Base-by-base conservation (phyloP, 352 stramenopile genomes). In the Pythium volutum region DNA sequence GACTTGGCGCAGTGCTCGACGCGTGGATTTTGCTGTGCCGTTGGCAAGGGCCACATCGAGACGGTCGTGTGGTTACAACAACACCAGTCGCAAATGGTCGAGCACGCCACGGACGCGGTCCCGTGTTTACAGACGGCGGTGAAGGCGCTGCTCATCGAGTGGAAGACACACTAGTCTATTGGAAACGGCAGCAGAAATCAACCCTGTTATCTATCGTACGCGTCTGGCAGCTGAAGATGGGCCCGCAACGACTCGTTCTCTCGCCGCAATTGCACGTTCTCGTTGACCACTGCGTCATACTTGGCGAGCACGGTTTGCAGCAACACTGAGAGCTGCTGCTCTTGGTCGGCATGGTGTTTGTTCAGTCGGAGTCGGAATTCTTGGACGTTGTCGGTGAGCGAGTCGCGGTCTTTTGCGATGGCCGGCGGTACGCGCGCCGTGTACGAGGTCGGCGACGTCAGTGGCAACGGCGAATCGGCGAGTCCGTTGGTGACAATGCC, bases 231-330 rank as follows among this genome's bases (percentile, higher is more conserved):
- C 36, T 60, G 27, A 0, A 67, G 34, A 11, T 67, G 53, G 18
- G 50, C 61, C 23, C 55, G 46, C 18, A 67, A 25, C 15, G 61
- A 62, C n/a, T 64, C 48, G 47, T 64, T 69, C 23, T 70, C 51
- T 55, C 51, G 50, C 4, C 57, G 50, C 18, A 70, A 20, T 15
- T 33, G 45, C 2, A 26, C 5, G 26, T 66, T 70, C 55, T 70
- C 63, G 12, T 66, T 46, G 15, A 59, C 18, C 20, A 70, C 16
- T 2, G 52, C 43, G 31, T 70, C 56, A 43, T 70, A 66, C 23
- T 70, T 61, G 8, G 27, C 12, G 23, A 70, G 43, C 3, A 70
- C 33, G 0, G 33, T 41, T n/a, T 70, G 33, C 15, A 66, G 18
- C 15, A 70, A 47, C 9, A 9, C 20, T 7, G 58, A 27, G n/a